Percentiles rank a stretch among this genome's conserved stretches.
Conservation (phyloP, 1,284 basidiomycete genomes). For the Pulveroboletus ridleyi region DNA sequence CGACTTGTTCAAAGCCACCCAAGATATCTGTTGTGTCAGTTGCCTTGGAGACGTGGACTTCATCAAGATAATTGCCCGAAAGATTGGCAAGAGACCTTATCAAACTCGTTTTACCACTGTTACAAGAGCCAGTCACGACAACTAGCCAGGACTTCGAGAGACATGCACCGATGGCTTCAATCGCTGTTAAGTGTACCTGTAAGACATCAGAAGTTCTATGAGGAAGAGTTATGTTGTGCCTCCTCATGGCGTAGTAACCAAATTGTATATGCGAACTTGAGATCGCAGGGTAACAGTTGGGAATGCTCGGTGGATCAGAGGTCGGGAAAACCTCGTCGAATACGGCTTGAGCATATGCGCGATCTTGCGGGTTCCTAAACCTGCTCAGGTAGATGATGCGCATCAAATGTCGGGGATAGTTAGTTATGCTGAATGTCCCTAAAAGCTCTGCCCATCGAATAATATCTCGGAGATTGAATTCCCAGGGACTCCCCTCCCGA, state of each 20-base stretch:
- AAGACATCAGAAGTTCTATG: slow-evolving; percentile 56
- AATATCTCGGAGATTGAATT: slow-evolving; percentile 97
- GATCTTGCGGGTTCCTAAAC: slow-evolving; percentile 81
- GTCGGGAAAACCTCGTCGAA: slow-evolving; percentile 69
- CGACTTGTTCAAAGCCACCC: slow-evolving; percentile 95
- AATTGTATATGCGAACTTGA: slow-evolving; percentile 74
- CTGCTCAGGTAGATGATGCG: slow-evolving; percentile 84
- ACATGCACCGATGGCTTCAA: slow-evolving; percentile 83
- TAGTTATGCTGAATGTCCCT: slow-evolving; percentile 43
- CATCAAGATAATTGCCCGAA: slow-evolving; percentile 73
- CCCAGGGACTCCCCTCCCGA: slow-evolving; percentile 93
- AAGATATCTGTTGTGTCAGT: slow-evolving; percentile 96
- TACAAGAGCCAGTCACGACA: slow-evolving; percentile 83
- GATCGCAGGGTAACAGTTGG: slow-evolving; percentile 38
- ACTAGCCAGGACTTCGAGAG: slow-evolving; percentile 87
- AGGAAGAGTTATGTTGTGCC: slow-evolving; percentile 49
- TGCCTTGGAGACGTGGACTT: slow-evolving; percentile 85
- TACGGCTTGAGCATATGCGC: slow-evolving; percentile 61
- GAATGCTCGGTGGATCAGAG: slow-evolving; percentile 25
- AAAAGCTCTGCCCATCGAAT: slow-evolving; percentile 88
- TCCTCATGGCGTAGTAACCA: slow-evolving; percentile 67
- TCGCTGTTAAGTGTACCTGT: slow-evolving; percentile 67
- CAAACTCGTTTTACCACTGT: slow-evolving; percentile 84
- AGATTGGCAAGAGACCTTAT: slow-evolving; percentile 77
- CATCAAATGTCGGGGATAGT: slow-evolving; percentile 55